phyloP scores from a whole-genome alignment of 805 yeast genomes.

The Wickerhamomyces bisporus region DNA sequence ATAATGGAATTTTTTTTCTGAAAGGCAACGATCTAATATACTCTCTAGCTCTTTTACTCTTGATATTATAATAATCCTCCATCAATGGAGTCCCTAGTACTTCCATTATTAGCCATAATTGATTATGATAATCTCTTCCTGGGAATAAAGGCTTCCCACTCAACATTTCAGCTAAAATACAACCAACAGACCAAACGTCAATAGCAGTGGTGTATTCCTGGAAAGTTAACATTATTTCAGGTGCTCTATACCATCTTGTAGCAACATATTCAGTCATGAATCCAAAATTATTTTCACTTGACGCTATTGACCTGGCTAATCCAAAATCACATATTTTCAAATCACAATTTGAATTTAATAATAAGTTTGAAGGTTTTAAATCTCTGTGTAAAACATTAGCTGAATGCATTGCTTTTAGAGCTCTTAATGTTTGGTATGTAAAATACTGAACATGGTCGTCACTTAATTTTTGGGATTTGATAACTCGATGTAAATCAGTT shows the following conservation, averaged over 20 bases:
- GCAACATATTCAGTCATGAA: slow-evolving; percentile 78
- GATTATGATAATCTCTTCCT: slow-evolving; percentile 70
- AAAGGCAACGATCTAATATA: slow-evolving; percentile 66
- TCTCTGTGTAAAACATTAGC: slow-evolving; percentile 75
- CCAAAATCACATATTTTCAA: slow-evolving; percentile 79
- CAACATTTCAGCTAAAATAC: slow-evolving; percentile 68
- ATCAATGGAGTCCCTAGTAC: slow-evolving; percentile 68
- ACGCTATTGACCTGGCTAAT: slow-evolving; percentile 52
- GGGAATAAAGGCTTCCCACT: slow-evolving; percentile 60
- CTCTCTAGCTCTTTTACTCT: slow-evolving; percentile 70
- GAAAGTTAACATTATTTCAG: slow-evolving; percentile 73
- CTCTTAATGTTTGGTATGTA: slow-evolving; percentile 64
- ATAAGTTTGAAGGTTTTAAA: slow-evolving; percentile 66
- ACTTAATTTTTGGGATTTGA: slow-evolving; percentile 48
- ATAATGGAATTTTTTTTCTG: slow-evolving; percentile 50
- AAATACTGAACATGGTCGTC: slow-evolving; percentile 71
- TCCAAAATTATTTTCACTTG: slow-evolving; percentile 43
- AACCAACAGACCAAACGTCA: slow-evolving; percentile 79
- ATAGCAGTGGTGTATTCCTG: slow-evolving; percentile 72
- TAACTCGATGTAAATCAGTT: slow-evolving; percentile 61
- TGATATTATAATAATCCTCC: slow-evolving; percentile 70
- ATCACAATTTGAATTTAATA: slow-evolving; percentile 67
- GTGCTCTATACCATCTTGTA: slow-evolving; percentile 82
- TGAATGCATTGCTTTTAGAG: slow-evolving; percentile 64
- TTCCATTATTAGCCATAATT: slow-evolving; percentile 58